Conservation (phyloP, 169 alveolate species). For the Cryptosporidium andersoni region DNA sequence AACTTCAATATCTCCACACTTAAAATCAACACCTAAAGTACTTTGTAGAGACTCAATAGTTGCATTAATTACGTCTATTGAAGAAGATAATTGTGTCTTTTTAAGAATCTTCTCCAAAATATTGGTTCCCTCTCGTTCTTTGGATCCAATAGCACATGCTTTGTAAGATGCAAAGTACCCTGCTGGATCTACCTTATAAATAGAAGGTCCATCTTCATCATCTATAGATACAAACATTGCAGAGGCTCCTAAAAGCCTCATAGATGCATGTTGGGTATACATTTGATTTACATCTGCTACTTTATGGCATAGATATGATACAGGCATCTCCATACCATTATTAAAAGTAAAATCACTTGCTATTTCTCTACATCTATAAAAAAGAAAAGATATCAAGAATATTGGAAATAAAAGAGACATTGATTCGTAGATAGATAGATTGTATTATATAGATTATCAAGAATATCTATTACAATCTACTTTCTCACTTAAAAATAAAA, state of each 20-base stretch:
- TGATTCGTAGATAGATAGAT: conserved; percentile 36
- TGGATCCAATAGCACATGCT: conserved; percentile 91
- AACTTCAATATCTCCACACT: conserved; percentile 89
- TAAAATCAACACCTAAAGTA: conserved; percentile 79
- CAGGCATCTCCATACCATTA: conserved; percentile 92
- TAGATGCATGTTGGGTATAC: conserved; percentile 94
- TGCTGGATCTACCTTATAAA: conserved; percentile 95
- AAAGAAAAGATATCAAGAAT: background rate
- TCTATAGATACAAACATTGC: conserved; percentile 91
- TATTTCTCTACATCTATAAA: conserved; percentile 78
- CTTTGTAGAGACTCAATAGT: conserved; percentile 49
- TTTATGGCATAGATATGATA: conserved; percentile 89
- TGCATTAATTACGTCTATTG: conserved; percentile 64
- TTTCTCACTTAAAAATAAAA: background rate
- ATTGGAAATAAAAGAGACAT: conserved; percentile 1
- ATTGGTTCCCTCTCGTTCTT: conserved; percentile 90
- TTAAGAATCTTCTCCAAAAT: conserved; percentile 82
- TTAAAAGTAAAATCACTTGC: conserved; percentile 90
- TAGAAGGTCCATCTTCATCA: conserved; percentile 92
- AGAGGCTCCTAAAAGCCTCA: conserved; percentile 86
- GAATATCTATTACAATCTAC: background rate
- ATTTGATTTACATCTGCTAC: conserved; percentile 91
- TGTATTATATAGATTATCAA: background rate
- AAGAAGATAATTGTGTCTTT: conserved; percentile 46
- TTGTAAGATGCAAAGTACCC: conserved; percentile 93